Evolutionary conservation across 2,329 filamentous ascomycete species (phyloP), one percentile per base, ranked within the genome.

Genomic region (Ceratocystis harringtonii): DNA sequence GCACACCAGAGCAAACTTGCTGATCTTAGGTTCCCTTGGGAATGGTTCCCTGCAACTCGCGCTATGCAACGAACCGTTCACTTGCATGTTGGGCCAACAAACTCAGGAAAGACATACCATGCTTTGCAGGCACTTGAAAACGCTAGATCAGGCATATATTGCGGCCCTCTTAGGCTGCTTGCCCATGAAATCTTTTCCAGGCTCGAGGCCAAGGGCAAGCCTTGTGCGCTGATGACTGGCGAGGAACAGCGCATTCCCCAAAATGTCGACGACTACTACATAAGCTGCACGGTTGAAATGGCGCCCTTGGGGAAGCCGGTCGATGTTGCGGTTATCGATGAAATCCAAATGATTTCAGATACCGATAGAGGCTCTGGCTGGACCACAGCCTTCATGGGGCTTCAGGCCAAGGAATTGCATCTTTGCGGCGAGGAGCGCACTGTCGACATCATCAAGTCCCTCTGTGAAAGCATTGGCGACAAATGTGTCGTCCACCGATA

Each of bases 101-200:
- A 99, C 74, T 97, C 94, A 0, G 94, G 94, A 66, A 99, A 99
- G 79, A 99, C 95, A 0, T 99, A 97, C 73, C 88, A 91, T 72
- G 95, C 94, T 0, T 77, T 99, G 69, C 87, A 95, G 75, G 85
- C 88, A 12, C 80, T 99, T 10, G 90, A 96, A 73, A 79, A 83
- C 62, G 86, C 87, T 1, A 80, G 85, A 36, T 81, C 79, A 7
- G 94, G 94, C 48, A 85, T 96, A 62, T 99, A 97, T 73, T 90
- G 92, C 2, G 94, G 95, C 0, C 94, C 94, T 0, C 77, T 99
- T 57, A 84, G 94, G 61, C 77, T 99, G 60, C 80, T 99, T 32
- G 94, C 94, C 0, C 92, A 96, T 71, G 94, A 99, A 74, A 88
- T 97, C n/a, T 97, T 91, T 73, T 81, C 86, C n/a, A 85, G 94